A percentile compares a stretch with the other conserved stretches of the same genome.
phyloP scores from a whole-genome alignment of 768 basidiomycete genomes.

The Amanita thiersii region DNA sequence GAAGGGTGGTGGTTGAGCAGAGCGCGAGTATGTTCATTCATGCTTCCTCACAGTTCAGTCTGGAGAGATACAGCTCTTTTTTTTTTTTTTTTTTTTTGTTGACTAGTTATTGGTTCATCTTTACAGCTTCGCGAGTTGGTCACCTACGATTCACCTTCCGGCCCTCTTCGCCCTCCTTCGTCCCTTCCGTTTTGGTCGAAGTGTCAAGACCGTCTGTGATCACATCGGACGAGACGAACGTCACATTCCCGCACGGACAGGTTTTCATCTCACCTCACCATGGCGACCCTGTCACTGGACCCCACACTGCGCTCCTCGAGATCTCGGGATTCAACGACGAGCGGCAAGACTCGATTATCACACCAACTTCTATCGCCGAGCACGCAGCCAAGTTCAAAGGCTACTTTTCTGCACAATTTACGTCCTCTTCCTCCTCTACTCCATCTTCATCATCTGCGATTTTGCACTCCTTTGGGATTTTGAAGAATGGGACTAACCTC shows the following conservation, averaged over 20 bases:
- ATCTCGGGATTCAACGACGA: constrained; percentile 59
- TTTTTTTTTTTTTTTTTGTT: neutral
- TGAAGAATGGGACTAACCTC: constrained; percentile 32
- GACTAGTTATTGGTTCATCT: neutral
- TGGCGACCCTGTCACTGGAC: constrained; percentile 10
- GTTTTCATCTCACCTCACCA: constrained; percentile 33
- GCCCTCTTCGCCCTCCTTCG: constrained; percentile 14
- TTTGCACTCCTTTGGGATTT: constrained; percentile 35
- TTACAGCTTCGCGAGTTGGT: constrained; percentile 63
- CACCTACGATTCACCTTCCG: constrained; percentile 66
- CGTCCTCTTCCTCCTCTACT: constrained; percentile 34
- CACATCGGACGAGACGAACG: constrained; percentile 38
- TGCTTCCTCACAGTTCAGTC: no score
- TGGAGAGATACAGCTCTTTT: no score
- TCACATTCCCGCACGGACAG: constrained; percentile 47
- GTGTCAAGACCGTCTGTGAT: constrained; percentile 56
- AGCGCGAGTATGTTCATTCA: constrained; percentile 55
- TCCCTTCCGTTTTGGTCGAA: constrained; percentile 59
- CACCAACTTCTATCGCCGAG: constrained; percentile 36
- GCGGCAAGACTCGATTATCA: constrained; percentile 64
- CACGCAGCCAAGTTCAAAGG: constrained; percentile 36
- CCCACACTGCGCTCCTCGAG: constrained; percentile 28
- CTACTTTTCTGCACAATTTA: constrained; percentile 57
- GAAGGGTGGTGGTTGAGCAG: constrained; percentile 47
- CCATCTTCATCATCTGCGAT: constrained; percentile 2